Percentiles rank a stretch among this genome's conserved stretches.
Conservation (phyloP, 2,329 filamentous ascomycete genomes). For the Helotiales sp. region DNA sequence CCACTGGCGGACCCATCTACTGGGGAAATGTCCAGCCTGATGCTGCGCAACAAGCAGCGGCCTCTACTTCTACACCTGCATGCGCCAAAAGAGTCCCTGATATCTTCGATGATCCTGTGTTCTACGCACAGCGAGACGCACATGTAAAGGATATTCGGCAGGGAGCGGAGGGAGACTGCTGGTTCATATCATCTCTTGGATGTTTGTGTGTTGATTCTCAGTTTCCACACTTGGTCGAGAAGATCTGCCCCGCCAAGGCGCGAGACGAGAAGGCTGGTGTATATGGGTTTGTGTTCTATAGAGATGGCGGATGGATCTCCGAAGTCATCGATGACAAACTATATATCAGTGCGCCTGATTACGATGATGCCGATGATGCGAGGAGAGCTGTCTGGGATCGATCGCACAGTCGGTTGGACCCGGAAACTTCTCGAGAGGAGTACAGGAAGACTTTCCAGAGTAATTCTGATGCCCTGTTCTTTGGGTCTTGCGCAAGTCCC, state of each 20-base stretch:
- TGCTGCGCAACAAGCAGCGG: too few relatives aligned
- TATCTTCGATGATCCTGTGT: slow-evolving; percentile 74
- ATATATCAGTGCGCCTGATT: slow-evolving; percentile 76
- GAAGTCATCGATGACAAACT: slow-evolving; percentile 90
- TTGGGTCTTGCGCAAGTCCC: slow-evolving; percentile 71
- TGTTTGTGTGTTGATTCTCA: slow-evolving; percentile 57
- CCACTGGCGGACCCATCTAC: too few relatives aligned
- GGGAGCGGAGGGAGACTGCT: slow-evolving; percentile 79
- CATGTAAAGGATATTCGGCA: slow-evolving; percentile 74
- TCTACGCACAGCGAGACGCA: slow-evolving; percentile 69
- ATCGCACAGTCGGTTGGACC: too few relatives aligned
- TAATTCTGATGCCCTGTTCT: slow-evolving; percentile 75
- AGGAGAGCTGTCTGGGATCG: too few relatives aligned
- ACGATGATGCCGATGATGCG: slow-evolving; percentile 42
- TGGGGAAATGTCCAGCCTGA: not conserved
- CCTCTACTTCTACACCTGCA: slow-evolving; percentile 14
- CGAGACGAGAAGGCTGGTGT: slow-evolving; percentile 64
- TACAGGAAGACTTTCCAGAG: slow-evolving; percentile 40
- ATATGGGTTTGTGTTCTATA: slow-evolving; percentile 84
- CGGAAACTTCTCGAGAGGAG: too few relatives aligned
- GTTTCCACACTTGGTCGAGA: slow-evolving; percentile 44
- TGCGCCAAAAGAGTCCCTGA: slow-evolving; percentile 64
- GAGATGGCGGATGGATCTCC: slow-evolving; percentile 88
- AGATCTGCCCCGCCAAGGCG: slow-evolving; percentile 36
- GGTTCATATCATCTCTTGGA: slow-evolving; percentile 79